Conservation (phyloP, 2,329 filamentous ascomycete genomes). For the Uncinocarpus reesii region DNA sequence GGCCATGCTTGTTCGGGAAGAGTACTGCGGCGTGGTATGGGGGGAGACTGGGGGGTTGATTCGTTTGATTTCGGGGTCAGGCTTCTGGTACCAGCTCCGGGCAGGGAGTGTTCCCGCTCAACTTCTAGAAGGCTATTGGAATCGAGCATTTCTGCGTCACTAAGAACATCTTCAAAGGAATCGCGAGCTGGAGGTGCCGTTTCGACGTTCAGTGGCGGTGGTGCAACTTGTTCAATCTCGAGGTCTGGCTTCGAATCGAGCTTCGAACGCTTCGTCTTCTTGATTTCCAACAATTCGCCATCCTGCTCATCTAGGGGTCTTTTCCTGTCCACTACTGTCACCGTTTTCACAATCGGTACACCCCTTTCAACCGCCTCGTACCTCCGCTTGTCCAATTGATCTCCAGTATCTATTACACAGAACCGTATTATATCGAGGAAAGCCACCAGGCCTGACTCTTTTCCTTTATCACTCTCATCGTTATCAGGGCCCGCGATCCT, state of each 20-base stretch:
- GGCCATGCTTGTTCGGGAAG: not conserved
- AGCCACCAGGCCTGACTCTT: slow-evolving; percentile 15
- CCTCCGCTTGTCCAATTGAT: not conserved
- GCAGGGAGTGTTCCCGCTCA: not conserved
- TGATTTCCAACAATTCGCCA: not conserved
- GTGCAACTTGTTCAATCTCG: not conserved
- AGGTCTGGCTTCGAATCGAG: not conserved
- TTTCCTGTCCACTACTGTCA: not conserved
- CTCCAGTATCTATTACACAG: slow-evolving; percentile 8
- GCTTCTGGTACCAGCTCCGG: not conserved
- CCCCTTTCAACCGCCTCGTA: slow-evolving; percentile 4
- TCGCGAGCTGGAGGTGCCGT: not conserved
- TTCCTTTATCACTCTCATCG: not conserved
- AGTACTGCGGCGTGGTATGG: not conserved
- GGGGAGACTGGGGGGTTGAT: not conserved
- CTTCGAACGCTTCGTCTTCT: not conserved
- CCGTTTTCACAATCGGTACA: slow-evolving; percentile 2
- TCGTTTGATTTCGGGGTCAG: not conserved
- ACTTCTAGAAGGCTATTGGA: not conserved
- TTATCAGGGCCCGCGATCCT: slow-evolving; percentile 15
- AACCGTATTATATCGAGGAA: slow-evolving; percentile 23
- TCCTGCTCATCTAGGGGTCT: not conserved
- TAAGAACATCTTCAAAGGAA: not conserved
- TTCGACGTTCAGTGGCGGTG: not conserved
- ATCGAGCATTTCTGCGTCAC: not conserved